Conservation (phyloP, 352 stramenopile genomes). For the Phytopythium litorale region DNA sequence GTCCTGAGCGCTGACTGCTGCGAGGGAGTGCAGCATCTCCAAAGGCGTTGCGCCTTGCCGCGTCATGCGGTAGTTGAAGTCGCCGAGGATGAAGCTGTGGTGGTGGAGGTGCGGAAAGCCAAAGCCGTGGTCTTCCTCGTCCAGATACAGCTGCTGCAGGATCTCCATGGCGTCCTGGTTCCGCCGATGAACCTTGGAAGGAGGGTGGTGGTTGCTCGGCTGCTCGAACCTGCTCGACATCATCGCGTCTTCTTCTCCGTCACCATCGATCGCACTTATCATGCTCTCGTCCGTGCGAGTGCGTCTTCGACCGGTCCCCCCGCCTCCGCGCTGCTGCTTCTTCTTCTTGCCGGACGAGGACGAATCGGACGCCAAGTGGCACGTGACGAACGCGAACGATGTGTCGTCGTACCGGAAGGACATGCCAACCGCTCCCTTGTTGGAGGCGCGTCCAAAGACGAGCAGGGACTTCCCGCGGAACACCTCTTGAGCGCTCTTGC, state of each 20-base stretch:
- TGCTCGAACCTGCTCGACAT: background rate
- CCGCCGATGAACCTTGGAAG: slow-evolving; percentile 70
- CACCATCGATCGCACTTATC: background rate
- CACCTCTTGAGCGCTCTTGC: slow-evolving; percentile 66
- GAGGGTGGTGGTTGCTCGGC: slow-evolving; percentile 19
- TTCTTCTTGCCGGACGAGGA: slow-evolving; percentile 46
- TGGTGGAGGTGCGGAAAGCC: slow-evolving; percentile 79
- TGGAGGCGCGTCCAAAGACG: slow-evolving; percentile 73
- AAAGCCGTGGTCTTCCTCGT: slow-evolving; percentile 83
- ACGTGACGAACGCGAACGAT: slow-evolving; percentile 86
- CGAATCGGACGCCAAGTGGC: slow-evolving; percentile 86
- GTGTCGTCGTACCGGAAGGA: slow-evolving; percentile 86
- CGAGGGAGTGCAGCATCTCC: slow-evolving; percentile 54
- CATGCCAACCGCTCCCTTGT: slow-evolving; percentile 89
- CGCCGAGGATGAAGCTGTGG: slow-evolving; percentile 87
- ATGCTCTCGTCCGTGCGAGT: slow-evolving; percentile 7
- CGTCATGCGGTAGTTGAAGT: slow-evolving; percentile 86
- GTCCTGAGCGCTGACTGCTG: slow-evolving; percentile 5
- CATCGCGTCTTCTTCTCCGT: background rate
- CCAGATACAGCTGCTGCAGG: slow-evolving; percentile 73
- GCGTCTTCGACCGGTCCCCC: background rate
- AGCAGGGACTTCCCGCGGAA: slow-evolving; percentile 76
- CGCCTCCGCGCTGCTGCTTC: background rate
- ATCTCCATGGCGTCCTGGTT: slow-evolving; percentile 85
- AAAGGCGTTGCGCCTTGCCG: slow-evolving; percentile 34